A percentile compares a stretch with the other conserved stretches of the same genome.
Conservation (phyloP, 2,329 filamentous ascomycete genomes). For the Dothiorella sarmentorum region DNA sequence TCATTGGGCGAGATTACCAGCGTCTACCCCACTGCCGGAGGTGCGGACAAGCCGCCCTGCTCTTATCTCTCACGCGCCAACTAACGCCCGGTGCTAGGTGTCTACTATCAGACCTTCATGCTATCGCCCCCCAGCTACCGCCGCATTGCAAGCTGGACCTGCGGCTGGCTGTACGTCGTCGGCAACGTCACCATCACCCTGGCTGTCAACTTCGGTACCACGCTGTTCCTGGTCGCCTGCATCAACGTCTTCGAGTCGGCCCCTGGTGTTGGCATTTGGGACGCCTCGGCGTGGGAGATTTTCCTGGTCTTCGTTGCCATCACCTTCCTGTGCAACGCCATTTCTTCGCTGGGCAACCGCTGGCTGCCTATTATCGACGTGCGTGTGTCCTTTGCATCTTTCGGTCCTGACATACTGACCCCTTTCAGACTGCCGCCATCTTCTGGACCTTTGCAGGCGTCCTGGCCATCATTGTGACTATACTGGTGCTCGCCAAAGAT, state of each 20-base stretch:
- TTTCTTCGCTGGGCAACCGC: conserved; percentile 52
- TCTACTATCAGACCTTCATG: conserved; percentile 79
- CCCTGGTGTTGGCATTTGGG: conserved; percentile 46
- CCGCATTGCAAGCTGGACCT: conserved; percentile 65
- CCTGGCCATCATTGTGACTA: conserved; percentile 60
- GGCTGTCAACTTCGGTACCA: conserved; percentile 75
- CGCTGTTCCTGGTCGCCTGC: conserved; percentile 53
- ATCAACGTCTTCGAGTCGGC: conserved; percentile 53
- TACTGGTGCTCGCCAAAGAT: conserved; percentile 64
- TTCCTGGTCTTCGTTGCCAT: conserved; percentile 50
- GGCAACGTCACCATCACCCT: conserved; percentile 80
- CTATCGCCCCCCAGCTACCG: conserved; percentile 61
- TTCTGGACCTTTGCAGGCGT: conserved; percentile 72
- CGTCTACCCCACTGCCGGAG: conserved; percentile 72
- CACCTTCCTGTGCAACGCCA: conserved; percentile 49
- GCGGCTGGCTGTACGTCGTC: conserved; percentile 72
- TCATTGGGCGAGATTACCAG: conserved; percentile 72
- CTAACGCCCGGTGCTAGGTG: conserved; percentile 28
- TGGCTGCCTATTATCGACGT: conserved; percentile 63
- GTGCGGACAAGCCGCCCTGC: conserved; percentile 30
- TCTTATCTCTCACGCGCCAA: background rate
- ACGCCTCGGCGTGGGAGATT: conserved; percentile 43
- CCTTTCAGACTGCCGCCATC: conserved; percentile 62
- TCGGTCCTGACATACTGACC: background rate
- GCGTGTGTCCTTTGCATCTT: conserved; percentile 34